phyloP scores from a whole-genome alignment of 768 basidiomycete species.

The Agaricus sinodeliciosus region DNA sequence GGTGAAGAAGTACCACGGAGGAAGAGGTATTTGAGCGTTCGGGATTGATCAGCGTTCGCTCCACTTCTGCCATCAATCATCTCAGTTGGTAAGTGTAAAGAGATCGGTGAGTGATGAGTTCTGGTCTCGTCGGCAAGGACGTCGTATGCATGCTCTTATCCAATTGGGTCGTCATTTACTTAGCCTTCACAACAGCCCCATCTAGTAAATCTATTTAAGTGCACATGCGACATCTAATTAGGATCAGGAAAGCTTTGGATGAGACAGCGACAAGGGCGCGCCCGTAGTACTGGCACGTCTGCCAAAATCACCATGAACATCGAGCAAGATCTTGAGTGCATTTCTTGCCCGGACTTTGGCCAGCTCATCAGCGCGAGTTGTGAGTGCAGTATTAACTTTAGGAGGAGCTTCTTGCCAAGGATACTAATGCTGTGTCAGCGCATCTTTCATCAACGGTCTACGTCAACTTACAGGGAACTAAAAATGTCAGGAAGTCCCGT shows the following conservation, averaged over 20 bases:
- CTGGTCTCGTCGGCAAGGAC: constrained; percentile 2
- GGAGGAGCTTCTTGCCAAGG: constrained; percentile 70
- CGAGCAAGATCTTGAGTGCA: constrained; percentile 86
- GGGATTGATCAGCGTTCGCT: constrained; percentile 21
- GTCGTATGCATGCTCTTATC: constrained; percentile 15
- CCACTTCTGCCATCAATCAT: constrained; percentile 22
- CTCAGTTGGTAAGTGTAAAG: constrained; percentile 9
- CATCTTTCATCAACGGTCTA: constrained; percentile 17
- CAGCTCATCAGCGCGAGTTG: constrained; percentile 72
- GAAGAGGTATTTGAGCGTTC: constrained; percentile 29
- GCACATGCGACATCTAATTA: constrained; percentile 11
- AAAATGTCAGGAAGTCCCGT: constrained; percentile 8
- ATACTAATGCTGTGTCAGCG: constrained; percentile 45
- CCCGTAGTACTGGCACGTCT: constrained; percentile 42
- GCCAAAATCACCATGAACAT: constrained; percentile 87
- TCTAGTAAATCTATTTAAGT: constrained; percentile 14
- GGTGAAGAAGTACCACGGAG: constrained; percentile 12
- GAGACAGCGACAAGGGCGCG: constrained; percentile 31
- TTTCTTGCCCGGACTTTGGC: constrained; percentile 88
- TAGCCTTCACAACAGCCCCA: constrained; percentile 8
- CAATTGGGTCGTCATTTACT: constrained; percentile 14
- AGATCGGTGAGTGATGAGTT: too few species aligned
- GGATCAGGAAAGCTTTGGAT: constrained; percentile 29
- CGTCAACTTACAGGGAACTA: constrained; percentile 41
- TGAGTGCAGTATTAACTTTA: constrained; percentile 66